Base-by-base conservation (phyloP, 225 moss, liverwort and hornwort genomes). In the Pleurozium schreberi region DNA sequence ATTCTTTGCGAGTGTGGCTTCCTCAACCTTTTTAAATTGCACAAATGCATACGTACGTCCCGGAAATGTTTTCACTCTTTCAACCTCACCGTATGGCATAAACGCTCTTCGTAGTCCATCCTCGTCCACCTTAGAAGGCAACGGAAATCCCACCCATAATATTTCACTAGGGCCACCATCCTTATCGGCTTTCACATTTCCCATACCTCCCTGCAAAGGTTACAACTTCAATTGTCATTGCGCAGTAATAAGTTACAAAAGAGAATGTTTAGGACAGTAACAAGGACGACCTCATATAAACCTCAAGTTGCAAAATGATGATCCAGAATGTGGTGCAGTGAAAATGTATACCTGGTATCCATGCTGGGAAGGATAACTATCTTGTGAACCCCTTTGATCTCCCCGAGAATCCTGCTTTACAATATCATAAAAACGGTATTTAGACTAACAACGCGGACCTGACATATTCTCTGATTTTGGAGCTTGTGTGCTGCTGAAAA, bases 11-110 rank as follows among this genome's bases (percentile, higher is more conserved):
- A 94, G 96, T 17, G 93, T 95, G 79, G 98, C 98, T 76, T 98
- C 98, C 75, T 95, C 96, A 18, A 98, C 92, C 84, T 94, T 96
- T 83, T 94, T 96, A 89, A 98, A 98, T 91, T 98, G 97, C 74
- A 98, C 98, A 92, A 98, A 98, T 42, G 98, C 98, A 92, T 98
- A 98, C 18, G 98, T 98, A 64, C 98, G 95, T 50, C 98, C 98
- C 43, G 98, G 98, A 86, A 98, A 98, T 71, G 98, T 98, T 88
- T 98, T 98, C 58, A 98, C 96, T 62, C 98, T 93, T 88, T 98
- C 98, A 80, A 98, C 96, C 68, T 96, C 96, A 76, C 98, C 98
- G 71, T 93, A 96, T 21, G 96, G 96, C 93, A 97, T 92, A 85
- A 98, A 98, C 19, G 98, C 98, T 90, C 96, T 95, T 83, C 96